Evolutionary conservation across 2,329 filamentous ascomycete species (phyloP), one percentile per base, ranked within the genome.

Genomic region (Talaromyces sp.): DNA sequence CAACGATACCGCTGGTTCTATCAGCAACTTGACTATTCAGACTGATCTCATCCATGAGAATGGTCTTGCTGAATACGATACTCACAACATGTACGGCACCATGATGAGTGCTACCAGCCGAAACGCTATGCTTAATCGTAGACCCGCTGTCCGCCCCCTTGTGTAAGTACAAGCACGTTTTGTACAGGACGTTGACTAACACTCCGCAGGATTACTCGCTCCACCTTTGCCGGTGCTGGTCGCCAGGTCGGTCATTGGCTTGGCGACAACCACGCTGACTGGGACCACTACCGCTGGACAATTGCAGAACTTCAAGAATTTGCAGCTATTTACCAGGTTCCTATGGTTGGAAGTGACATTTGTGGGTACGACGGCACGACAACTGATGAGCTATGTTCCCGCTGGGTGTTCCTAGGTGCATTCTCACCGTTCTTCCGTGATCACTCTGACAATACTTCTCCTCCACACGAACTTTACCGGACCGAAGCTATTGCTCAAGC

Each of bases 341-440:
- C 88, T 9, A 86, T 90, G 82, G 84, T 80, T 0, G 88, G 88
- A 12, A 81, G 84, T 2, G 91, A 96, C 67, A 87, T 92, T 0
- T 96, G 92, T 69, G 92, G 91, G 0, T 96, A 89, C 69, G 87
- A 80, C 11, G 82, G 79, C 14, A 83, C 89, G 68, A 87, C 88
- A 0, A 88, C 83, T 11, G 86, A 89, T 71, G 79, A 84, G 52
- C 82, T 92, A 5, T 92, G 89, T 72, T 85, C 88, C 3, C 86
- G 90, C n/a, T 93, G 90, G 90, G 85, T 88, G 1, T 82, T 83
- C 28, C 81, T 92, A 0, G 89, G 88, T 16, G 89, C 89, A 8
- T 92, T 92, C 79, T 81, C 83, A 40, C 86, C 88, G 0, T 92
- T 93, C 79, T 92, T 87, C 78, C 87, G 90, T 65, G 88, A 91